Evolutionary conservation across 345 rosid genomes (phyloP), one percentile per base, ranked within the genome.

Genomic region (Anastatica hierochuntica): DNA sequence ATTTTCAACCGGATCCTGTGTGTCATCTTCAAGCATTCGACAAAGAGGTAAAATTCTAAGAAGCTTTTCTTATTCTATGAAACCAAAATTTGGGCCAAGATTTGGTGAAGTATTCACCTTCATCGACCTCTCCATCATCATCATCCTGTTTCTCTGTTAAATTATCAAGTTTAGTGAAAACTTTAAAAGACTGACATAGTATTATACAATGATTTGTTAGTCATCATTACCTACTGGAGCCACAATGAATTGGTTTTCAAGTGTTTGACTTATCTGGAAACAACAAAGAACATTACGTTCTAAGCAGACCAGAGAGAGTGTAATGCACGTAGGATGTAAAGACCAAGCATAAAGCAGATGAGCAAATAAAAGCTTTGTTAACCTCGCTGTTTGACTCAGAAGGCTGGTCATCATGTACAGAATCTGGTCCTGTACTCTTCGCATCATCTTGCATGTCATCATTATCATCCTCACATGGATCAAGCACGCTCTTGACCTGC

Each of bases 401-500:
- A 66, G 74, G 76, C 43, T 73, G 80, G 24, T 77, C 81, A 53
- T 65, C 73, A 58, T 72, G 74, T 15, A 61, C 71, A 70, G 88
- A 77, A 73, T 83, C 79, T 45, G 67, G 78, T 58, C 85, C 84
- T 43, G 81, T 60, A 76, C 78, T 78, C 69, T 72, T 83, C 45
- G 50, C 88, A 60, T 79, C 80, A 24, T 81, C 90, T 59, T 82
- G 77, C 72, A 78, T 76, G 54, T 78, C 88, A 67, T 73, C 76
- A 63, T 79, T 81, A 58, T 85, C 97, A 73, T 88, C 88, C 74
- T 80, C 90, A 62, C 97, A 92, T 33, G 97, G 98, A 72, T 92
- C 98, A 55, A 92, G 98, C 61, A 88, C 95, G 52, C 96, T 92
- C 77, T 92, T 85, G 39, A 88, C 97, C 97, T 92, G 76, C 31